Percentiles rank a stretch among this genome's conserved stretches.
These are phyloP conservation scores for Candida bentonensis DNA, from an alignment of 805 yeast genomes.

Conservation along the genomic window DNA sequence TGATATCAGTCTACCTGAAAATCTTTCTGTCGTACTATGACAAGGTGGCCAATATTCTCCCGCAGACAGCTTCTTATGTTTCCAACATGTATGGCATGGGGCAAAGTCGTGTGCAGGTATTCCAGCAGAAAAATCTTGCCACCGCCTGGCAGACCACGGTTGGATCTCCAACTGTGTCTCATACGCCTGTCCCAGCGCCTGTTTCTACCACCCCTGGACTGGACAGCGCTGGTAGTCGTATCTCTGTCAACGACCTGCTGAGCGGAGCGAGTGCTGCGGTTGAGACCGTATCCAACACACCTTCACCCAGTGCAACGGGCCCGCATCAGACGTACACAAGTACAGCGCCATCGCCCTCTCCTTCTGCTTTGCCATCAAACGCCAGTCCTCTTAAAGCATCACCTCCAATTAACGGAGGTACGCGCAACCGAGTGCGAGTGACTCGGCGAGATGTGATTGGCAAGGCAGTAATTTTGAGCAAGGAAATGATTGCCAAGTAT, in stretches of 20 bases:
- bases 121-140: neutral
- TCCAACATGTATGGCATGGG: neutral
- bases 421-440: neutral
- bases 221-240: neutral
- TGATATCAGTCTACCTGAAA: slow-evolving; percentile 43
- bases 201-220: neutral
- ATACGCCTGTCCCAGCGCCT: neutral
- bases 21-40: slow-evolving; percentile 21
- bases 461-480: neutral
- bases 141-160: neutral
- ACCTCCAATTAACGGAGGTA: neutral
- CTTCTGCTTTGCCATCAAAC: neutral
- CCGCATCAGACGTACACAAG: neutral
- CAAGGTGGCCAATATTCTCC: slow-evolving; percentile 1
- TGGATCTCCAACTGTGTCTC: neutral
- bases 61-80: neutral
- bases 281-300: neutral
- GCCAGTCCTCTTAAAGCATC: neutral
- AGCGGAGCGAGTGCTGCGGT: neutral
- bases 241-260: neutral
- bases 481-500: neutral
- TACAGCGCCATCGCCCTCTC: neutral
- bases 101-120: neutral
- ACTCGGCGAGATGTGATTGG: neutral
- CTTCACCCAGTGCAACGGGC: neutral